These are phyloP conservation scores for Beauveria rudraprayagi DNA, from an alignment of 2,329 filamentous ascomycete genomes.

Conservation along the genomic window DNA sequence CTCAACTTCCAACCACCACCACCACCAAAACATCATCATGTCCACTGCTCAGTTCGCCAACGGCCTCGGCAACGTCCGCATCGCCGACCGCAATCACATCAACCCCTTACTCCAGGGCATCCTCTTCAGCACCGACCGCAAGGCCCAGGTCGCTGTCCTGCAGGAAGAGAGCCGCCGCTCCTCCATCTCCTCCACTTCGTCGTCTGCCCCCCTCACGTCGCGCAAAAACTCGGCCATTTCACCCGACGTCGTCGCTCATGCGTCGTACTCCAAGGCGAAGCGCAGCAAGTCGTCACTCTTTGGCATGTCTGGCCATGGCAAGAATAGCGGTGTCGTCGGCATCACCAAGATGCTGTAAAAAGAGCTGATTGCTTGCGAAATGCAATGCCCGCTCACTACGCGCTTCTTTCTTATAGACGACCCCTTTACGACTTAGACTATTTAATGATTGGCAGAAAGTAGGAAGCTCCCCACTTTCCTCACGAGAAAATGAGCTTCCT, in stretches of 20 bases:
- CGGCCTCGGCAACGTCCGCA: slow-evolving; percentile 3
- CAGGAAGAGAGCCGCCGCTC: slow-evolving; percentile 7
- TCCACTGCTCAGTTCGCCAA: slow-evolving; percentile 6
- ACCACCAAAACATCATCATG: background rate
- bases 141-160: slow-evolving; percentile 10
- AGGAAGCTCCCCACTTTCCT: background rate
- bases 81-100: slow-evolving; percentile 15
- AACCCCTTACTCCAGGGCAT: slow-evolving; percentile 15
- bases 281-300: background rate
- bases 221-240: slow-evolving; percentile 1
- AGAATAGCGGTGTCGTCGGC: background rate
- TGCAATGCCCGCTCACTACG: background rate
- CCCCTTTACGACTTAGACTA: background rate
- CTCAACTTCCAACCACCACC: background rate
- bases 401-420: background rate
- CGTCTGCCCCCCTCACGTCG: background rate
- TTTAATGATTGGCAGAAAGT: slow-evolving; percentile 7
- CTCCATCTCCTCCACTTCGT: background rate
- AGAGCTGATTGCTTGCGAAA: background rate
- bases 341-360: background rate
- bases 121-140: slow-evolving; percentile 13
- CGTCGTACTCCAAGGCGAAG: slow-evolving; percentile 1
- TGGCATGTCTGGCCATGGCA: slow-evolving; percentile 4
- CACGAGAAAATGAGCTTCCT: background rate
- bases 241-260: background rate